Base-by-base conservation (phyloP, 495 filamentous ascomycete species). In the Penicillium ochrochloron region DNA sequence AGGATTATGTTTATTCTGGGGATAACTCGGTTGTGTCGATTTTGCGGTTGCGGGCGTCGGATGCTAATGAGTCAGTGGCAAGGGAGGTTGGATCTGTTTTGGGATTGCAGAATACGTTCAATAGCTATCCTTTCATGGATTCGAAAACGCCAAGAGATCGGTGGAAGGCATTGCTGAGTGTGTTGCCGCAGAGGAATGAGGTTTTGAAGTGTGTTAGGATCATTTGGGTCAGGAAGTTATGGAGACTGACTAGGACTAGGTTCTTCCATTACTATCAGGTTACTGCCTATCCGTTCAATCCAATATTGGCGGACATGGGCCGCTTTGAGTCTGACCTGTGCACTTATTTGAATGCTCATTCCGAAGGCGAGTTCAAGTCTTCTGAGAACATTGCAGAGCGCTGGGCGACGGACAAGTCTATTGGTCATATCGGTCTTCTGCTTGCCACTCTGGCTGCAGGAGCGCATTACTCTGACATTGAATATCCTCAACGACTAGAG, bases 31-130 rank as follows among this genome's bases (percentile, higher is more conserved):
- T 78, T 3, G 67, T 75, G 4, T 78, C 76, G 2, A 74, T 77
- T 3, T 59, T 77, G 50, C 75, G 73, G 6, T 58, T 65, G 21
- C 64, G 72, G 8, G 69, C 88, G 83, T 76, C 89, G 86, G 80
- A 84, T 87, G 60, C 88, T 83, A 59, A 86, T 65, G 74, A 71
- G 23, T 71, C 73, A 3, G 69, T 78, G 70, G 69, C 73, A 9
- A 68, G 67, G 0, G 75, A 79, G 9, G 66, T 73, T 10, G 69
- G 71, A 0, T 75, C 76, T 17, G 74, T 92, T 9, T 84, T 94
- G 23, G 90, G 90, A 12, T 80, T 93, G 15, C 89, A 92, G 67
- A 92, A 91, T 65, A 90, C 90, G 19, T 82, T 80, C 23, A 84
- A 84, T 23, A 88, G 85, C 34, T 94, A 92, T 72, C 90, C 90